Evolutionary conservation across 1,139 yeast genomes (phyloP).

Genomic region (Blastobotrys serpentis): DNA sequence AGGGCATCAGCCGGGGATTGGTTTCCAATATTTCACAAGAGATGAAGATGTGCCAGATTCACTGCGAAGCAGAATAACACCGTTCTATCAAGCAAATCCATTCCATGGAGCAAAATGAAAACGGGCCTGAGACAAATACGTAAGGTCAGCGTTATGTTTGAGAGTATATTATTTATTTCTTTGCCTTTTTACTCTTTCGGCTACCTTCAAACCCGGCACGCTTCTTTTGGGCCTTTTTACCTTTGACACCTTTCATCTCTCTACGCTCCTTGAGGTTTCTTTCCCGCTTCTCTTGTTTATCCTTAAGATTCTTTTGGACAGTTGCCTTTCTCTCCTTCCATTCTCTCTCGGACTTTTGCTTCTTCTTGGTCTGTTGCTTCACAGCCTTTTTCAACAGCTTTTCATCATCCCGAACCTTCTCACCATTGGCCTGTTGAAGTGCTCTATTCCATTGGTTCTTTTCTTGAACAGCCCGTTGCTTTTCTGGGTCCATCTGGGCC

Average conservation of each 20-base stretch:
- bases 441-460: constrained; percentile 85
- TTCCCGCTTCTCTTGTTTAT: constrained; percentile 74
- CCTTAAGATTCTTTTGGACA: constrained; percentile 72
- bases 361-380: constrained; percentile 75
- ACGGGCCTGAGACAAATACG: too few relatives aligned
- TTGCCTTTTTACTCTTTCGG: constrained; percentile 23
- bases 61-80: too few relatives aligned
- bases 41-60: too few relatives aligned
- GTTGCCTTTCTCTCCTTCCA: constrained; percentile 69
- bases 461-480: constrained; percentile 58
- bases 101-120: too few relatives aligned
- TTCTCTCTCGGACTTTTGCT: constrained; percentile 76
- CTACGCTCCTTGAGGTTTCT: constrained; percentile 80
- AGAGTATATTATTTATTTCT: constrained; percentile 9
- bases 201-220: constrained; percentile 52
- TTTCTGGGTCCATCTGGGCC: constrained; percentile 59
- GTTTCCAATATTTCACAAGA: too few relatives aligned
- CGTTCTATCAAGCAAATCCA: too few relatives aligned
- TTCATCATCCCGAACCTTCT: constrained; percentile 85
- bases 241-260: constrained; percentile 72
- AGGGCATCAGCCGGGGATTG: too few relatives aligned
- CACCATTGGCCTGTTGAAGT: constrained; percentile 84
- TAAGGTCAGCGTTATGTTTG: too few relatives aligned
- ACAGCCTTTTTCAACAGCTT: constrained; percentile 80
- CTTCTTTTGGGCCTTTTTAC: constrained; percentile 37